Conservation (phyloP, 257 asterid species). For the Ophiorrhiza pumila region DNA sequence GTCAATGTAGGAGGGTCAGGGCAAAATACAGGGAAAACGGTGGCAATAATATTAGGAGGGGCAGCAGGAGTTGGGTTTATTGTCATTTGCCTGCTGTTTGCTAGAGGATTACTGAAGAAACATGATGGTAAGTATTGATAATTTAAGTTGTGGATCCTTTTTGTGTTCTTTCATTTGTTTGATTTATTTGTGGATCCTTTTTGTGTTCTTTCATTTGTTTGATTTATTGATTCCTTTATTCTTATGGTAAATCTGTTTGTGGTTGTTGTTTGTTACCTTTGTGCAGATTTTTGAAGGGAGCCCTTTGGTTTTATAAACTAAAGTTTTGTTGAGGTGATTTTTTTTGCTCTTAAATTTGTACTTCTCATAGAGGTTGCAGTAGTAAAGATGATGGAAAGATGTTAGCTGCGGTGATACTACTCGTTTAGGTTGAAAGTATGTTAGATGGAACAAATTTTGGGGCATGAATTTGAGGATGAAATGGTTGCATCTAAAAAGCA, state of each 20-base stretch:
- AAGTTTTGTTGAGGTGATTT: slow-evolving; percentile 21
- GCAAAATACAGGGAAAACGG: slow-evolving; percentile 80
- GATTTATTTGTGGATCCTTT: slow-evolving; percentile 5
- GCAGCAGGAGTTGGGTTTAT: slow-evolving; percentile 97
- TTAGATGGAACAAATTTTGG: slow-evolving; percentile 34
- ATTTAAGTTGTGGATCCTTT: neutral
- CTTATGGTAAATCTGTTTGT: slow-evolving; percentile 21
- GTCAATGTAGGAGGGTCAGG: slow-evolving; percentile 75
- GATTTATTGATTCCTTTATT: slow-evolving; percentile 4
- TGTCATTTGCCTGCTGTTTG: slow-evolving; percentile 76
- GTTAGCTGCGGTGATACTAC: slow-evolving; percentile 16
- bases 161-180: neutral
- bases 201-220: neutral
- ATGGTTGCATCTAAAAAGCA: slow-evolving; percentile 17
- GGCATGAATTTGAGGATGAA: slow-evolving; percentile 24
- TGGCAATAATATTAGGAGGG: slow-evolving; percentile 97
- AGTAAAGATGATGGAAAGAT: slow-evolving; percentile 1
- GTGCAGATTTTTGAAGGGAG: slow-evolving; percentile 48
- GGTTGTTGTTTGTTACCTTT: slow-evolving; percentile 1
- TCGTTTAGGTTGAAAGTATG: slow-evolving; percentile 17
- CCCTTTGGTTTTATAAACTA: slow-evolving; percentile 19
- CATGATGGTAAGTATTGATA: slow-evolving; percentile 63
- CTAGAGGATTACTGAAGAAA: slow-evolving; percentile 70
- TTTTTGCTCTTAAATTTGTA: slow-evolving; percentile 11
- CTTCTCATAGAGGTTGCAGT: slow-evolving; percentile 6